A percentile compares a stretch with the other conserved stretches of the same genome.
phyloP scores from a whole-genome alignment of 768 basidiomycete species.

The Suillus ampliporus region DNA sequence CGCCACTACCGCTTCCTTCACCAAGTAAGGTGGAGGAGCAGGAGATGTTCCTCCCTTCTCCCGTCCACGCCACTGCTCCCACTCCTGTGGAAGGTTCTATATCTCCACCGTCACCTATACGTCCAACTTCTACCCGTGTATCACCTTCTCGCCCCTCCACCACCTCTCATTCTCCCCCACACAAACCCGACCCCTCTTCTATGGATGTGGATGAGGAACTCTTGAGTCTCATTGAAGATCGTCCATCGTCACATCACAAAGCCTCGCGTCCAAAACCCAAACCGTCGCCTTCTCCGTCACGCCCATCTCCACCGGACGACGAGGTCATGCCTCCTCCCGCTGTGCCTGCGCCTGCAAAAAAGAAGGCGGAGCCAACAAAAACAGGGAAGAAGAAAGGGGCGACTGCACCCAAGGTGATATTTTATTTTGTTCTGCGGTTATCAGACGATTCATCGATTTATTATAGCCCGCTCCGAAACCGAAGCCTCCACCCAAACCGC shows the following conservation, averaged over 20 bases:
- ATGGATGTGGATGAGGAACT: conserved; percentile 65
- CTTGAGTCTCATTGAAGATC: conserved; percentile 70
- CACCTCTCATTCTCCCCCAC: neutral
- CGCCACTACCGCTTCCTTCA: neutral
- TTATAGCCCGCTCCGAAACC: conserved; percentile 30
- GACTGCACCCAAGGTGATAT: conserved; percentile 26
- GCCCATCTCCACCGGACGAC: conserved; percentile 18
- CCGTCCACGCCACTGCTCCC: neutral
- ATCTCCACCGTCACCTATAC: neutral
- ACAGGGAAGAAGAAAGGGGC: conserved; percentile 45
- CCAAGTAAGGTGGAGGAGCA: conserved; percentile 10
- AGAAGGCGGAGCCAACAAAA: conserved; percentile 11
- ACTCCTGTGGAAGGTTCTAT: neutral
- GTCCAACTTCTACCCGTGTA: neutral
- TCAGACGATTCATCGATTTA: neutral
- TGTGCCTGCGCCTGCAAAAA: conserved; percentile 3
- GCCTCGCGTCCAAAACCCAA: conserved; percentile 18
- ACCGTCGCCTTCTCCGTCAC: conserved; percentile 12
- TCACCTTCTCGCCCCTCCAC: neutral
- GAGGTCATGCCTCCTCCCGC: conserved; percentile 19
- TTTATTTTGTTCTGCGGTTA: neutral
- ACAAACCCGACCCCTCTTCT: conserved; percentile 40
- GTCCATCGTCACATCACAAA: conserved; percentile 25
- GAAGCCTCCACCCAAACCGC: conserved; percentile 38
- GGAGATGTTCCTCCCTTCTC: neutral